Evolutionary conservation across 1,284 basidiomycete genomes (phyloP).

Genomic region (Pascua guehoae): DNA sequence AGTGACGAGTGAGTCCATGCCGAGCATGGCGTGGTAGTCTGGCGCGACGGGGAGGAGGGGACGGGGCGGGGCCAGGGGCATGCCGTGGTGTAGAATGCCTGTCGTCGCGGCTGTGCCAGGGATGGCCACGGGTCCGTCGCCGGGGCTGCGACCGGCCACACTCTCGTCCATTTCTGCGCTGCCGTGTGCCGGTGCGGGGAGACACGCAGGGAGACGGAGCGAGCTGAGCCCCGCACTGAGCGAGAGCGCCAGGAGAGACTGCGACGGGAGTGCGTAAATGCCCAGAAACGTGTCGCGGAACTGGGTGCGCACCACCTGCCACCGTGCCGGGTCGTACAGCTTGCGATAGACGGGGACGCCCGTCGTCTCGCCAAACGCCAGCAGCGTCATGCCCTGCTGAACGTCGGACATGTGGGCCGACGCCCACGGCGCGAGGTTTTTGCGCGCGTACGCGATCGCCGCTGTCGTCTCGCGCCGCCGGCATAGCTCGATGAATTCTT

Average conservation of each 20-base stretch:
- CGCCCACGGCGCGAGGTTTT: conserved; percentile 77
- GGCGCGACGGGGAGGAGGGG: conserved; percentile 20
- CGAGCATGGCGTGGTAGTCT: conserved; percentile 6
- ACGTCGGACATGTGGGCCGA: conserved; percentile 73
- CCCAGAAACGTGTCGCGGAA: conserved; percentile 82
- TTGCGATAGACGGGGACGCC: conserved; percentile 52
- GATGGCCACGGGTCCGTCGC: too few species aligned
- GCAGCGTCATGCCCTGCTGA: conserved; percentile 67
- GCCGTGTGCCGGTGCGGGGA: not conserved
- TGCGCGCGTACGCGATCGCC: conserved; percentile 80
- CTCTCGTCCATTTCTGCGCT: too few species aligned
- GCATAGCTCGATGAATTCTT: conserved; percentile 92
- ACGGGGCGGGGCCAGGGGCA: conserved; percentile 33
- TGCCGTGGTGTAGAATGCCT: conserved; percentile 5
- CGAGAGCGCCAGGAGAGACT: conserved; percentile 78
- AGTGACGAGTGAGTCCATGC: conserved; percentile 6
- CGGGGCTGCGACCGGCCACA: too few species aligned
- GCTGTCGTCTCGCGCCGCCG: conserved; percentile 63
- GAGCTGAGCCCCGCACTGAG: conserved; percentile 83
- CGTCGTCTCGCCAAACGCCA: conserved; percentile 60
- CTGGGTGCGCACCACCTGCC: conserved; percentile 66
- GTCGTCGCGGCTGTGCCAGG: too few species aligned
- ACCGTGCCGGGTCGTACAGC: conserved; percentile 73
- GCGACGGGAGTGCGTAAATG: conserved; percentile 77
- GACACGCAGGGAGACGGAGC: conserved; percentile 69